A percentile compares a stretch with the other conserved stretches of the same genome.
These are phyloP conservation scores for Penicillium riverlandense DNA, from an alignment of 495 filamentous ascomycete species.

Conservation along the genomic window DNA sequence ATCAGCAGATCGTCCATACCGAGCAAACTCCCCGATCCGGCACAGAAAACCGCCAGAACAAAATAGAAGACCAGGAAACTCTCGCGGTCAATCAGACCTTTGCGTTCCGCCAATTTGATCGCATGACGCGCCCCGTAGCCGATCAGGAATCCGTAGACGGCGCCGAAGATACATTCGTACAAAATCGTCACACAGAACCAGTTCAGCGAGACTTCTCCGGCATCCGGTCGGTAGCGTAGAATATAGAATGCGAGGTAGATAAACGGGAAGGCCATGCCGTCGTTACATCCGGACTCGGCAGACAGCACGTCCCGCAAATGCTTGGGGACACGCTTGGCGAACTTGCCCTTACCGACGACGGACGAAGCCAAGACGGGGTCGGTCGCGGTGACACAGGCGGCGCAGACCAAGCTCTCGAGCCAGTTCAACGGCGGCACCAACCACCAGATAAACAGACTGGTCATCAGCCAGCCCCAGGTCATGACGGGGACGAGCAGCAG, in stretches of 20 bases:
- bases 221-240: constrained; percentile 65
- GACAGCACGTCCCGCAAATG: constrained; percentile 93
- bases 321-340: constrained; percentile 93
- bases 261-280: constrained; percentile 99
- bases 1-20: constrained; percentile 96
- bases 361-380: constrained; percentile 97
- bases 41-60: constrained; percentile 90
- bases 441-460: constrained; percentile 96
- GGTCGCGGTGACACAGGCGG: constrained; percentile 95
- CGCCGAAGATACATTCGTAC: constrained; percentile 94
- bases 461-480: constrained; percentile 94
- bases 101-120: constrained; percentile 82
- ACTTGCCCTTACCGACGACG: constrained; percentile 98
- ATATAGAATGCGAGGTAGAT: constrained; percentile 89
- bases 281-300: constrained; percentile 97
- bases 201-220: constrained; percentile 63
- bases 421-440: constrained; percentile 75
- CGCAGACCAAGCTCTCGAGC: constrained; percentile 78
- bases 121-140: constrained; percentile 85
- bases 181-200: constrained; percentile 90
- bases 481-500: constrained; percentile 91
- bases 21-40: constrained; percentile 85
- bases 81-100: constrained; percentile 86
- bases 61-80: constrained; percentile 99
- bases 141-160: constrained; percentile 78